Percentiles rank a stretch among this genome's conserved stretches.
Conservation (phyloP, 2,329 filamentous ascomycete genomes). For the Elsinoe necatrix region DNA sequence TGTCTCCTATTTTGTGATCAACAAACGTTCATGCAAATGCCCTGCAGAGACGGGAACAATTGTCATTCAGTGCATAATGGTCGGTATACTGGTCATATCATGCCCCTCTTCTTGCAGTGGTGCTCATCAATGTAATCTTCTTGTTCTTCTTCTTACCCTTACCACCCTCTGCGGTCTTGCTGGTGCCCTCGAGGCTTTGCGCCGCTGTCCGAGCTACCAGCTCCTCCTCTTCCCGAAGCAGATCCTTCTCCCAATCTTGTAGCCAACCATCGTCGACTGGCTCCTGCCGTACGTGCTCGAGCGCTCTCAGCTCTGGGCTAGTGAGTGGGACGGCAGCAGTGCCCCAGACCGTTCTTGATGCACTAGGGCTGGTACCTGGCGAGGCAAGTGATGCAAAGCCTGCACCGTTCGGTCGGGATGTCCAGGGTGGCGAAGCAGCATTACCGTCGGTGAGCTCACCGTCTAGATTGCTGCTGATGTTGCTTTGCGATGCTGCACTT, state of each 20-base stretch:
- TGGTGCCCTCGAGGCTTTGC: conserved; percentile 23
- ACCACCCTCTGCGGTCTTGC: conserved; percentile 25
- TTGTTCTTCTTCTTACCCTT: conserved; percentile 57
- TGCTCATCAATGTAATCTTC: conserved; percentile 63
- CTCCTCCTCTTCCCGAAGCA: conserved; percentile 57
- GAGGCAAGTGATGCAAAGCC: conserved; percentile 63
- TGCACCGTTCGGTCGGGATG: conserved; percentile 34
- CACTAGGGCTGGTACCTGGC: conserved; percentile 72
- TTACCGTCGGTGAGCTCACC: conserved; percentile 15
- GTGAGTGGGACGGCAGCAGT: conserved; percentile 57
- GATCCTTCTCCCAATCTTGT: conserved; percentile 70
- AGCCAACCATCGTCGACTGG: conserved; percentile 74
- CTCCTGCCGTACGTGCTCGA: conserved; percentile 30
- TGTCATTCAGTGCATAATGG: not conserved
- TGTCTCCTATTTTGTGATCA: too few species aligned
- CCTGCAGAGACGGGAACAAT: not conserved
- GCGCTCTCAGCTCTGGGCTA: conserved; percentile 47
- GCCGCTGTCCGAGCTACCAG: conserved; percentile 43
- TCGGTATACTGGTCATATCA: conserved; percentile 25
- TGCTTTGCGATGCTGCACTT: conserved; percentile 17
- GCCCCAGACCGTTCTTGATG: conserved; percentile 83
- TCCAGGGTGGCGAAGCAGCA: conserved; percentile 23
- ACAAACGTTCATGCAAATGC: too few species aligned
- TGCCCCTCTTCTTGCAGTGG: conserved; percentile 51
- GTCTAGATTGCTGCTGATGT: not conserved